Conservation (phyloP, 2,329 filamentous ascomycete genomes). For the Cladobotryum protrusum region DNA sequence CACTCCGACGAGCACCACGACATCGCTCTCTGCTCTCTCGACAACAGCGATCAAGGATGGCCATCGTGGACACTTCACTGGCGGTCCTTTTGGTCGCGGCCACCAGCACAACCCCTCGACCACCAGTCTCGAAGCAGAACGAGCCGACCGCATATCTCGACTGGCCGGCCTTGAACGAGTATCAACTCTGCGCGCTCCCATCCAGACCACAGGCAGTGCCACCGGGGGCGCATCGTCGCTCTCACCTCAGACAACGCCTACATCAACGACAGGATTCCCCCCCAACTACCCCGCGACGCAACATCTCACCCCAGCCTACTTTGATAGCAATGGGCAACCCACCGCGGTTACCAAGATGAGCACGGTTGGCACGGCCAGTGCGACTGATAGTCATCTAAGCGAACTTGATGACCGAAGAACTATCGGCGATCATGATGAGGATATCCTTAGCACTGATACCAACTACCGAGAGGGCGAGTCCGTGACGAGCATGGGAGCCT, state of each 20-base stretch:
- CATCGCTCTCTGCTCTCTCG: constrained; percentile 83
- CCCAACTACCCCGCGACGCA: constrained; percentile 32
- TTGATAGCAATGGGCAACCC: constrained; percentile 68
- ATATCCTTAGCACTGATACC: constrained; percentile 64
- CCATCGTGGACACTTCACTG: constrained; percentile 72
- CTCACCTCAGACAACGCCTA: constrained; percentile 45
- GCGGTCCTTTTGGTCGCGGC: constrained; percentile 44
- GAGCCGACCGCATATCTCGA: constrained; percentile 90
- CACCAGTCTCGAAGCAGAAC: constrained; percentile 80
- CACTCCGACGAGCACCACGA: constrained; percentile 88
- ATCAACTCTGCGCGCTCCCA: constrained; percentile 60
- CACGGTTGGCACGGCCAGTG: constrained; percentile 86
- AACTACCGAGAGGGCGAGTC: constrained; percentile 52
- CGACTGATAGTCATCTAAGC: constrained; percentile 65
- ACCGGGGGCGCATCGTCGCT: constrained; percentile 30
- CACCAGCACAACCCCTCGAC: constrained; percentile 54
- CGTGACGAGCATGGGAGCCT: constrained; percentile 49
- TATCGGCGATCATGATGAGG: constrained; percentile 55
- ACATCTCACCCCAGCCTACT: constrained; percentile 62
- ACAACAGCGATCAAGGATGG: constrained; percentile 96
- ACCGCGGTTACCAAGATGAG: constrained; percentile 69
- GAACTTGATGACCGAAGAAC: constrained; percentile 48
- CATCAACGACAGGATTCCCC: constrained; percentile 40
- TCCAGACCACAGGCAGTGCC: constrained; percentile 26
- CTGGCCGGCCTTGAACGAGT: constrained; percentile 87